phyloP scores from a whole-genome alignment of 2,329 filamentous ascomycete species.

The Amauroascus niger region DNA sequence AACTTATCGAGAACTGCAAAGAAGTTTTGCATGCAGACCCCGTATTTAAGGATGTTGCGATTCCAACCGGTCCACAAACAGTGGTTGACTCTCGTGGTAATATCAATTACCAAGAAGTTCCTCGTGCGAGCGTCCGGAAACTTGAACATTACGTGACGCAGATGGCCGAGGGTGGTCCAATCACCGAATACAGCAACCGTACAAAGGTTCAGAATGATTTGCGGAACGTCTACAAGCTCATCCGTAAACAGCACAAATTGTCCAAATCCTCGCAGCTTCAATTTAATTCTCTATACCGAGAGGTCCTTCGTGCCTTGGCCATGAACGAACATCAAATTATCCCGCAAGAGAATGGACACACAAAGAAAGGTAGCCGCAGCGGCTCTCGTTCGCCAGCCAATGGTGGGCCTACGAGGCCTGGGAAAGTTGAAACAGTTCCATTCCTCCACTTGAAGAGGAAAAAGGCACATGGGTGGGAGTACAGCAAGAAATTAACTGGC shows the following conservation, averaged over 20 bases:
- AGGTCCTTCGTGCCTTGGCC: slow-evolving; percentile 82
- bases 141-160: slow-evolving; percentile 97
- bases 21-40: slow-evolving; percentile 76
- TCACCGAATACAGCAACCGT: slow-evolving; percentile 95
- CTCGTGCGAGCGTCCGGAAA: slow-evolving; percentile 82
- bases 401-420: slow-evolving; percentile 31
- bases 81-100: slow-evolving; percentile 88
- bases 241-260: slow-evolving; percentile 95
- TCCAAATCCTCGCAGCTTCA: slow-evolving; percentile 93
- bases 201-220: slow-evolving; percentile 97
- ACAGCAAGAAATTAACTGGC: slow-evolving; percentile 96
- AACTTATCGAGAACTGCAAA: slow-evolving; percentile 95
- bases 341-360: slow-evolving; percentile 64
- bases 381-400: slow-evolving; percentile 25
- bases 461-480: slow-evolving; percentile 94
- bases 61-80: slow-evolving; percentile 86
- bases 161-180: slow-evolving; percentile 97
- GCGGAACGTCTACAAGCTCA: slow-evolving; percentile 91
- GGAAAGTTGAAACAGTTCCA: slow-evolving; percentile 93
- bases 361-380: slow-evolving; percentile 48
- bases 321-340: slow-evolving; percentile 99
- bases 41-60: slow-evolving; percentile 88
- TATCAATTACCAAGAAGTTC: slow-evolving; percentile 80
- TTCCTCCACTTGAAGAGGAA: slow-evolving; percentile 98
- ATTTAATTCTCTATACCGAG: slow-evolving; percentile 89